Evolutionary conservation across 2,329 filamentous ascomycete genomes (phyloP), one percentile per base, ranked within the genome.

Genomic region (Aspergillus sp.): DNA sequence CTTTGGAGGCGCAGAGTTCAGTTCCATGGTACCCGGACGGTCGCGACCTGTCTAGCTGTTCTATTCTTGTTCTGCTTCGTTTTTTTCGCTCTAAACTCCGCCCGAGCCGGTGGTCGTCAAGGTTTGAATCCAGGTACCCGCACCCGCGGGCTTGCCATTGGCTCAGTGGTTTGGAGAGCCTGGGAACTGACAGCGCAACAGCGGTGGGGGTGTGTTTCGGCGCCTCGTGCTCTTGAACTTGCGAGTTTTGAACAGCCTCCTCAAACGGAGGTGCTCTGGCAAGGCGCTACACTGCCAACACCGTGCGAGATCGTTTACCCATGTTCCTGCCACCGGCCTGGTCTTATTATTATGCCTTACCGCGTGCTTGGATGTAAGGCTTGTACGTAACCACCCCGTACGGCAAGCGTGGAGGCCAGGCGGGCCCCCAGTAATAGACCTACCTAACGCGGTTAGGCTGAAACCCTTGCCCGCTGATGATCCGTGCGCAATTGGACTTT

Each of bases 121-220:
- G 41, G 23, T 48, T 57, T 61, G 55, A 55, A 58, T 64, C 55
- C 58, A 64, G 62, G 62, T 63, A 63, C 62, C 62, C 62, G 61
- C 59, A 50, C 40, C 49, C 33, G 17, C 21, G 23, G 15, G 12
- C 55, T 44, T 27, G 15, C 45, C 25, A 55, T 56, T 55, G 53
- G 53, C 53, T 39, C 27, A 40, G 11, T 14, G n/a, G 49, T 55
- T 60, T 59, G 53, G 57, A 27, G 48, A 31, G 23, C 12, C 27
- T 50, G 37, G 45, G 40, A 44, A 49, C 56, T 62, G 62, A 62
- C 62, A 64, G 62, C 56, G 56, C 58, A 21, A 1, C 58, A 53
- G 35, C 37, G 37, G 53, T 57, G 55, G 60, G 54, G 57, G 53
- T 48, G 57, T 25, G 53, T 55, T 45, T 59, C 58, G 44, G 48